A percentile compares a stretch with the other conserved stretches of the same genome.
Conservation (phyloP, 2,329 filamentous ascomycete genomes). For the Cadophora luteo-olivacea region DNA sequence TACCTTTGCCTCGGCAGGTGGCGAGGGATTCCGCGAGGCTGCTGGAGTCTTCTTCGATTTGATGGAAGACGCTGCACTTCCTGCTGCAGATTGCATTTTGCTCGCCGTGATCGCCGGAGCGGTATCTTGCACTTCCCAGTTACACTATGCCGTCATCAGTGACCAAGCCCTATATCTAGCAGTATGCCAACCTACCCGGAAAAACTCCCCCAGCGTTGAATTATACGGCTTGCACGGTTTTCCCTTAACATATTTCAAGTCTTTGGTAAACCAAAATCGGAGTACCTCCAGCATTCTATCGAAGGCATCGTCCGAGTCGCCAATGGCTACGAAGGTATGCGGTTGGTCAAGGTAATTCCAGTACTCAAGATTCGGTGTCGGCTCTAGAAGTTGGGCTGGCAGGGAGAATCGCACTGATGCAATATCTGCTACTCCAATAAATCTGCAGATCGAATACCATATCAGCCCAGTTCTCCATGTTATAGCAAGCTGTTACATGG, state of each 20-base stretch:
- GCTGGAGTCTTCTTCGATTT: conserved; percentile 37
- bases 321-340: conserved; percentile 83
- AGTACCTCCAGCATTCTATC: conserved; percentile 95
- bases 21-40: conserved; percentile 36
- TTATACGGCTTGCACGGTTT: conserved; percentile 99
- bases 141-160: conserved; percentile 66
- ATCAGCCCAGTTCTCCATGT: conserved; percentile 23
- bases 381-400: conserved; percentile 93
- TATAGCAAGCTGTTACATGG: conserved; percentile 20
- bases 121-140: conserved; percentile 90
- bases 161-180: neutral
- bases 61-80: conserved; percentile 41
- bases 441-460: conserved; percentile 58
- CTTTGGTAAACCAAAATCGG: conserved; percentile 98
- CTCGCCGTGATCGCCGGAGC: conserved; percentile 63
- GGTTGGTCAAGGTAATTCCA: conserved; percentile 98
- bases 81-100: conserved; percentile 30
- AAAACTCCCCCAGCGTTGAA: conserved; percentile 95
- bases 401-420: conserved; percentile 95
- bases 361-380: conserved; percentile 96
- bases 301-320: conserved; percentile 87
- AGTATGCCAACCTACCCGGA: conserved; percentile 68
- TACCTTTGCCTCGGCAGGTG: conserved; percentile 22
- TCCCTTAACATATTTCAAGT: conserved; percentile 98
- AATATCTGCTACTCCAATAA: conserved; percentile 95